phyloP scores from a whole-genome alignment of 352 stramenopile genomes.

The Phytophthora aleatoria region DNA sequence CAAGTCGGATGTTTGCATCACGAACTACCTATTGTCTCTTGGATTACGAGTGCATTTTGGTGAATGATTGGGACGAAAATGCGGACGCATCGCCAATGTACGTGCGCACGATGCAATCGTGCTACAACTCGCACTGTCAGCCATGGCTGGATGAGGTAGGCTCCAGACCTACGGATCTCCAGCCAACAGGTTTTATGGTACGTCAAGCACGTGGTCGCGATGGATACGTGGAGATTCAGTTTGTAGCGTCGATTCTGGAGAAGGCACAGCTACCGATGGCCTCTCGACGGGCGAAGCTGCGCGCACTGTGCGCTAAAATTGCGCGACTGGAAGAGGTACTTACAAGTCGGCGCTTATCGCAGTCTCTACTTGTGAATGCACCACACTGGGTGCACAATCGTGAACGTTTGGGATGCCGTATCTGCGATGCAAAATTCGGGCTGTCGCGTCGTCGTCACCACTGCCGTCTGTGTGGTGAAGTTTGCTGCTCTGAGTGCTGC shows the following conservation, averaged over 20 bases:
- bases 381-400: constrained; percentile 74
- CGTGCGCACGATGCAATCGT: constrained; percentile 71
- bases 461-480: constrained; percentile 76
- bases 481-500: constrained; percentile 78
- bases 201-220: constrained; percentile 50
- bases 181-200: constrained; percentile 81
- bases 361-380: constrained; percentile 68
- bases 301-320: constrained; percentile 56
- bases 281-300: constrained; percentile 62
- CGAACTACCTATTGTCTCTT: constrained; percentile 69
- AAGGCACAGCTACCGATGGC: constrained; percentile 64
- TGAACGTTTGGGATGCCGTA: constrained; percentile 59
- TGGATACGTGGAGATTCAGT: constrained; percentile 75
- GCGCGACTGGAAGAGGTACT: constrained; percentile 71
- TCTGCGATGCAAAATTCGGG: constrained; percentile 69
- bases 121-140: constrained; percentile 63
- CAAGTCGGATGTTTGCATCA: constrained; percentile 69
- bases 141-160: constrained; percentile 69
- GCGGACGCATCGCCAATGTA: constrained; percentile 62
- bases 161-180: constrained; percentile 50
- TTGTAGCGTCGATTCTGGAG: constrained; percentile 76
- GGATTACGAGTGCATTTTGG: constrained; percentile 77
- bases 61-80: constrained; percentile 76
- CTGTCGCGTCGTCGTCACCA: constrained; percentile 79
- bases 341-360: constrained; percentile 69